These are phyloP conservation scores for Nakataea oryzae DNA, from an alignment of 2,329 filamentous ascomycete genomes.

Conservation along the genomic window DNA sequence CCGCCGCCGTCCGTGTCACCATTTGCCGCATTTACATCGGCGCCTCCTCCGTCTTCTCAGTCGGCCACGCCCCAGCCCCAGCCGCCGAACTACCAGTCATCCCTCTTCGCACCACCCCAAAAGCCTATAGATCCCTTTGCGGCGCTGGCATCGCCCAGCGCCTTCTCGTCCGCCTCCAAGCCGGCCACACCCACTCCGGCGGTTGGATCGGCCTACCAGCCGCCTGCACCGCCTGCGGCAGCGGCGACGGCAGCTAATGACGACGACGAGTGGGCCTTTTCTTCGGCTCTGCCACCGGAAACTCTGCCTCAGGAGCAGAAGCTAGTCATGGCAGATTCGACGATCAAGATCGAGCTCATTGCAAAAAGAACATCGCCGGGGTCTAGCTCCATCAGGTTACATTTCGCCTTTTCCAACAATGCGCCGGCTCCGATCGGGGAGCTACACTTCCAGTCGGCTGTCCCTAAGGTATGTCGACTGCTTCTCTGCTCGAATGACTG, in stretches of 20 bases:
- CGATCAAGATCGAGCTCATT: constrained; percentile 62
- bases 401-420: constrained; percentile 77
- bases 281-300: constrained; percentile 67
- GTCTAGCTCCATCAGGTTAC: constrained; percentile 52
- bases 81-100: constrained; percentile 31
- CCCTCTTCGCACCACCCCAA: constrained; percentile 32
- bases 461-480: constrained; percentile 63
- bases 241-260: constrained; percentile 31
- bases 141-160: constrained; percentile 28
- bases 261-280: constrained; percentile 92
- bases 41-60: constrained; percentile 33
- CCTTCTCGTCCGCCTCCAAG: constrained; percentile 21
- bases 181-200: constrained; percentile 21
- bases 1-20: constrained; percentile 32
- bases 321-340: constrained; percentile 57
- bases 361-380: constrained; percentile 48
- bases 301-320: constrained; percentile 46
- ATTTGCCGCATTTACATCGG: constrained; percentile 44
- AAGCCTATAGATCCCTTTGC: constrained; percentile 41
- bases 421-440: constrained; percentile 61
- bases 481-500: background rate
- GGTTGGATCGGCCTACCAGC: constrained; percentile 13
- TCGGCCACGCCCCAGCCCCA: constrained; percentile 46
- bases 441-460: constrained; percentile 83
- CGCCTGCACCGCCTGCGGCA: constrained; percentile 12